A percentile compares a stretch with the other conserved stretches of the same genome.
Evolutionary conservation across 768 basidiomycete species (phyloP).

Genomic region (Panus rudis): DNA sequence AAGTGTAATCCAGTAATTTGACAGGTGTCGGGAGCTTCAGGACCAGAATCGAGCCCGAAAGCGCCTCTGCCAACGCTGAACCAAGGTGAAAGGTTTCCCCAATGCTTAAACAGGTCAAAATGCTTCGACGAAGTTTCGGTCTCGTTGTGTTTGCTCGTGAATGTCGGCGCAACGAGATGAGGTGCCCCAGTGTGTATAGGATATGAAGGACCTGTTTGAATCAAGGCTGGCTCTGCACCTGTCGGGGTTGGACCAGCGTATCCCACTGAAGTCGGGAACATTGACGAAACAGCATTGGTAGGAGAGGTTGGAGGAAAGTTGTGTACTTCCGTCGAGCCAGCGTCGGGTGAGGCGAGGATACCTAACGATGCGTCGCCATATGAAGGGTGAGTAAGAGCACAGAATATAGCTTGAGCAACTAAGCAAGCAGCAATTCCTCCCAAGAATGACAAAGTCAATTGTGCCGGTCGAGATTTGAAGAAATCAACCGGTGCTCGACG

Average conservation of each 20-base stretch:
- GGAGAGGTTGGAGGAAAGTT: slow-evolving; percentile 67
- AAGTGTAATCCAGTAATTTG: slow-evolving; percentile 68
- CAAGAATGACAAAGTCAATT: slow-evolving; percentile 42
- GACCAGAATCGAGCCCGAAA: slow-evolving; percentile 69
- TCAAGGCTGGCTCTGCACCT: slow-evolving; percentile 66
- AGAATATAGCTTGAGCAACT: slow-evolving; percentile 3
- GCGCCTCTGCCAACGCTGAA: slow-evolving; percentile 58
- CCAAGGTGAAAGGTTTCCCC: slow-evolving; percentile 87
- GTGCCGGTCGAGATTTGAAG: slow-evolving; percentile 11
- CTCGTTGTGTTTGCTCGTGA: slow-evolving; percentile 18
- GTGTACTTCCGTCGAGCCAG: slow-evolving; percentile 65
- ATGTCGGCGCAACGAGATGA: slow-evolving; percentile 48
- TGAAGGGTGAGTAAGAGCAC: slow-evolving; percentile 1
- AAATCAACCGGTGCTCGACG: not conserved
- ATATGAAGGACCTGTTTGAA: slow-evolving; percentile 71
- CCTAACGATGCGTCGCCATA: slow-evolving; percentile 14
- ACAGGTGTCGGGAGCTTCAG: slow-evolving; percentile 65
- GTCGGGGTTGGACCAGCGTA: slow-evolving; percentile 75
- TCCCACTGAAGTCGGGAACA: slow-evolving; percentile 75
- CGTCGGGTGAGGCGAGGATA: slow-evolving; percentile 54
- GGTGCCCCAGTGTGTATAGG: slow-evolving; percentile 69
- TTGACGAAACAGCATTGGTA: slow-evolving; percentile 62
- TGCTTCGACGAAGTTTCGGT: slow-evolving; percentile 10
- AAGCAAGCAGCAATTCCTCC: slow-evolving; percentile 4
- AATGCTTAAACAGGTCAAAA: slow-evolving; percentile 67